Base-by-base conservation (phyloP, 2,329 filamentous ascomycete species). In the Rugonectria rugulosa region DNA sequence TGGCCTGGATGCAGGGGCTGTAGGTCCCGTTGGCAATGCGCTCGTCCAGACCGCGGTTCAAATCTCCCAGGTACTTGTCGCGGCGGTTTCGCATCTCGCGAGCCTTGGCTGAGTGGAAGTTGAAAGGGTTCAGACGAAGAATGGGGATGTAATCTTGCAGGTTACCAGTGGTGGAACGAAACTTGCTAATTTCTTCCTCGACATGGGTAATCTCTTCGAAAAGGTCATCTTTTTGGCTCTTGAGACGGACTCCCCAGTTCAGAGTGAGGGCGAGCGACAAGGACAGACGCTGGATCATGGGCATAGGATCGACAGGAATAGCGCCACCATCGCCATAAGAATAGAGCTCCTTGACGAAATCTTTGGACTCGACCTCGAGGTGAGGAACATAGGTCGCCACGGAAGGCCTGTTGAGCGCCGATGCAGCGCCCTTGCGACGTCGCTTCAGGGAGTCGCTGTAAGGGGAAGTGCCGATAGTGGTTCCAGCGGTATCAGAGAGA, bases 391-490 rank as follows among this genome's bases (percentile, higher is more conserved):
- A 89, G 0, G 81, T 86, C 5, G 82, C 80, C 1, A 88, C 83
- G 0, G 84, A 84, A 0, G 86, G 85, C 42, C 86, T 83, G 68
- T 89, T 89, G 15, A 89, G 74, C 1, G 87, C 86, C 4, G 84
- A 83, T 0, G 86, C 86, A 2, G 86, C 86, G 14, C 84, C 86
- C 69, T 89, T 89, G 53, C 86, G 78, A 27, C 86, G 77, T 5
- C 85, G 77, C 68, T 88, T 89, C 23, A 88, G 71, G 1, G 82
- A 86, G 4, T 89, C 86, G 49, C 81, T 85, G 66, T 87, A 89
- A 0, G 87, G 87, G 1, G 84, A 86, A 0, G 87, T 89, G 1
- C 87, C 87, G 52, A 89, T 88, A 0, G 87, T 89, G 1, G 86
- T 88, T 6, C 86, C 86, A 1, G 85, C 82, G 0, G 86, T 88